A percentile compares a stretch with the other conserved stretches of the same genome.
Evolutionary conservation across 306 rosid species (phyloP).

Genomic region (Cucumis sativus): Cucumber_9930_V3 NC_026657.2:22703001-22703500

Average conservation of each 20-base stretch:
- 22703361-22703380: too few species aligned
- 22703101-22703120: not conserved
- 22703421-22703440: too few species aligned
- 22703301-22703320: not conserved
- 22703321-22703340: not conserved
- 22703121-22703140: not conserved
- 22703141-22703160: not conserved
- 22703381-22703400: too few species aligned
- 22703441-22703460: too few species aligned
- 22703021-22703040: not conserved
- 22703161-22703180: not conserved
- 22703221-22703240: not conserved
- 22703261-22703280: not conserved
- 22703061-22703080: not conserved
- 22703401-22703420: too few species aligned
- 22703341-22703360: not conserved
- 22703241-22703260: not conserved
- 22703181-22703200: constrained; percentile 4
- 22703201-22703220: not conserved
- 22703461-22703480: too few species aligned
- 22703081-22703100: not conserved
- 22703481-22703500: too few species aligned
- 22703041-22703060: not conserved
- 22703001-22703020: not conserved
- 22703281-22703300: not conserved